phyloP scores from a whole-genome alignment of 352 stramenopile genomes.

The Pythium dissimile region DNA sequence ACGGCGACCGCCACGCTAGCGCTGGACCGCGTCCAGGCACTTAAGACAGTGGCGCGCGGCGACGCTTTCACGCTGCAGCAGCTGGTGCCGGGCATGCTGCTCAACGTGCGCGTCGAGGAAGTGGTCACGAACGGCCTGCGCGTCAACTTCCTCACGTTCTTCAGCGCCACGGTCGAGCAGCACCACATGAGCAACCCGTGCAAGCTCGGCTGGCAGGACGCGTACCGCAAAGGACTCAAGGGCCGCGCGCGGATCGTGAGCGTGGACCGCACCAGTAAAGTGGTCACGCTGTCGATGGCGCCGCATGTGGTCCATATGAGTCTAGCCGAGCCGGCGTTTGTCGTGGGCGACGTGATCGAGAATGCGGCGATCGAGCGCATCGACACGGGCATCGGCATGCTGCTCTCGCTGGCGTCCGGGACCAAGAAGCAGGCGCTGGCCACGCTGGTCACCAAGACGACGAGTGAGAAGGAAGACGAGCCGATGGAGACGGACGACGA shows the following conservation, averaged over 20 bases:
- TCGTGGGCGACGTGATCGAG: slow-evolving; percentile 74
- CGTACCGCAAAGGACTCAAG: slow-evolving; percentile 82
- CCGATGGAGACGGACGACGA: slow-evolving; percentile 53
- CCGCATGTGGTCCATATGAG: slow-evolving; percentile 85
- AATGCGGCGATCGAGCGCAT: slow-evolving; percentile 75
- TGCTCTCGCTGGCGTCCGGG: slow-evolving; percentile 58
- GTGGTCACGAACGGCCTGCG: slow-evolving; percentile 80
- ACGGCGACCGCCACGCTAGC: slow-evolving; percentile 75
- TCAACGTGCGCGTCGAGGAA: slow-evolving; percentile 91
- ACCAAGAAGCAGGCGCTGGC: slow-evolving; percentile 26
- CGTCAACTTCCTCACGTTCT: slow-evolving; percentile 89
- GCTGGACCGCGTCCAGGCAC: slow-evolving; percentile 49
- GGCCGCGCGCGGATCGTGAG: slow-evolving; percentile 82
- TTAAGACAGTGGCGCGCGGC: slow-evolving; percentile 79
- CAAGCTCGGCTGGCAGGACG: slow-evolving; percentile 66
- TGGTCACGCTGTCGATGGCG: slow-evolving; percentile 82
- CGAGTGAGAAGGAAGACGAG: slow-evolving; percentile 36
- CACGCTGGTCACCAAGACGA: not conserved
- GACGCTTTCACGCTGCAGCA: slow-evolving; percentile 87
- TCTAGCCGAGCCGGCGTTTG: slow-evolving; percentile 42
- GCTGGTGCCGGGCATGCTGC: slow-evolving; percentile 90
- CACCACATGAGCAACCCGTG: slow-evolving; percentile 88
- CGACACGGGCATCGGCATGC: slow-evolving; percentile 81
- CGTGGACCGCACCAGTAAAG: slow-evolving; percentile 70
- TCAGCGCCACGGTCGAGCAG: slow-evolving; percentile 84